These are phyloP conservation scores for Plasmodium sp. DNA, from an alignment of 169 alveolate species.

Conservation along the genomic window DNA sequence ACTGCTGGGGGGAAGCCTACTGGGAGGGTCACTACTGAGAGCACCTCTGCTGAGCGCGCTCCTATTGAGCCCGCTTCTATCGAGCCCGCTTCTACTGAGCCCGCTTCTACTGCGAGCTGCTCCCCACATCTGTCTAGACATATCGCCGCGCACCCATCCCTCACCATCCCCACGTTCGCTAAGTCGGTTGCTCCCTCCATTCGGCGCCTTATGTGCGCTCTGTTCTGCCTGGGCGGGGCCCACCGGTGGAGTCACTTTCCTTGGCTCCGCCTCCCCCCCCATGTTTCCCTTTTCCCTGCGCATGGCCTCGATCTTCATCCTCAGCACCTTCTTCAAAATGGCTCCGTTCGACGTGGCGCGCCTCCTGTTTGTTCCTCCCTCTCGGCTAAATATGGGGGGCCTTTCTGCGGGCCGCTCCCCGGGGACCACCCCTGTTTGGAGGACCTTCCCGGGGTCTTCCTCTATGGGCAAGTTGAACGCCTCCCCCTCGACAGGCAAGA, in stretches of 20 bases:
- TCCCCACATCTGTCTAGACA: neutral
- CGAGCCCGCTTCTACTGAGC: too few species aligned
- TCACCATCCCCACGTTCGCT: neutral
- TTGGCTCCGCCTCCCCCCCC: neutral
- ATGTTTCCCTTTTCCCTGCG: neutral
- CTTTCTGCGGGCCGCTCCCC: neutral
- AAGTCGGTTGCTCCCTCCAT: neutral
- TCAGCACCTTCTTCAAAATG: constrained; percentile 17
- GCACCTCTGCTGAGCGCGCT: too few species aligned
- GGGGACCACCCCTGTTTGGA: neutral
- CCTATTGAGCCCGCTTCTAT: too few species aligned
- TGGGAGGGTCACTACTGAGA: neutral
- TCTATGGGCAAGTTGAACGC: too few species aligned
- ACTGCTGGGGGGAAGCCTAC: neutral
- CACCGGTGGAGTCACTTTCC: neutral
- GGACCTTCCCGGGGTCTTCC: neutral
- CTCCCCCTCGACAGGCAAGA: too few species aligned
- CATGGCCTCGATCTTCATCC: constrained; percentile 49
- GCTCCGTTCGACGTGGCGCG: neutral
- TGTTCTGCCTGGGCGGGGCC: neutral
- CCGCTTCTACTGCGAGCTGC: neutral
- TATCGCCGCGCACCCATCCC: neutral
- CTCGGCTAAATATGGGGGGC: neutral
- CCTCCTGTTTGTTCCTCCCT: neutral
- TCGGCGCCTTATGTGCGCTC: neutral